Evolutionary conservation across 2,329 filamentous ascomycete species (phyloP).

Genomic region (Aspergillus hiratsukae): DNA sequence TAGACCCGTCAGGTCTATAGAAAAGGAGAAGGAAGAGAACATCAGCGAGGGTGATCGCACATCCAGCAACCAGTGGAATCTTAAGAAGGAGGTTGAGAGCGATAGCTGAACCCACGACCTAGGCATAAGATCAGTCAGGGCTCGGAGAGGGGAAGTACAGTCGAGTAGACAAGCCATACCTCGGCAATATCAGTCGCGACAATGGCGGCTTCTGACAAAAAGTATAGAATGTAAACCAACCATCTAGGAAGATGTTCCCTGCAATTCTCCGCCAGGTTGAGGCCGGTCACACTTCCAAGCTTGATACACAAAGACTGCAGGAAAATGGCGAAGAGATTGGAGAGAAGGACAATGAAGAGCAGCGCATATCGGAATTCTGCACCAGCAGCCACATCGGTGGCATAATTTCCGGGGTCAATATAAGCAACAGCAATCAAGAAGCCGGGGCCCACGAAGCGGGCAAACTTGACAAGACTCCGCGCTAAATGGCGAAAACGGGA

Average conservation of each 20-base stretch:
- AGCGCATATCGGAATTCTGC: constrained; percentile 42
- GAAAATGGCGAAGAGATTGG: constrained; percentile 47
- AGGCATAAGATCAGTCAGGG: not conserved
- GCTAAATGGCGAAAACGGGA: constrained; percentile 17
- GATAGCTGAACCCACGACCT: constrained; percentile 56
- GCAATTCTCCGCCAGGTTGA: constrained; percentile 64
- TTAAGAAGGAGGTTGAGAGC: constrained; percentile 52
- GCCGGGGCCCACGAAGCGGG: constrained; percentile 44
- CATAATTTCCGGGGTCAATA: constrained; percentile 49
- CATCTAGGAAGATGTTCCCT: constrained; percentile 61
- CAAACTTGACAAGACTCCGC: constrained; percentile 36
- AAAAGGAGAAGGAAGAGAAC: constrained; percentile 55
- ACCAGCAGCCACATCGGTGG: constrained; percentile 47
- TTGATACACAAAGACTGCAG: constrained; percentile 52
- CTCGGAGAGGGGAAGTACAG: not conserved
- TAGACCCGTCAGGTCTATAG: constrained; percentile 49
- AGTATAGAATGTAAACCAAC: constrained; percentile 60
- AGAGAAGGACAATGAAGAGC: constrained; percentile 45
- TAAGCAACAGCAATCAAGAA: constrained; percentile 48
- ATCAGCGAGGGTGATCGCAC: constrained; percentile 54
- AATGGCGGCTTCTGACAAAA: constrained; percentile 62
- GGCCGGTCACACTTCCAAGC: constrained; percentile 63
- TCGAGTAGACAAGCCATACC: constrained; percentile 33
- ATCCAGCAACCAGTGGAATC: constrained; percentile 52
- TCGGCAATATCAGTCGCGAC: constrained; percentile 69